Conservation (phyloP, 768 basidiomycete species). For the Clitopilus hobsonii region DNA sequence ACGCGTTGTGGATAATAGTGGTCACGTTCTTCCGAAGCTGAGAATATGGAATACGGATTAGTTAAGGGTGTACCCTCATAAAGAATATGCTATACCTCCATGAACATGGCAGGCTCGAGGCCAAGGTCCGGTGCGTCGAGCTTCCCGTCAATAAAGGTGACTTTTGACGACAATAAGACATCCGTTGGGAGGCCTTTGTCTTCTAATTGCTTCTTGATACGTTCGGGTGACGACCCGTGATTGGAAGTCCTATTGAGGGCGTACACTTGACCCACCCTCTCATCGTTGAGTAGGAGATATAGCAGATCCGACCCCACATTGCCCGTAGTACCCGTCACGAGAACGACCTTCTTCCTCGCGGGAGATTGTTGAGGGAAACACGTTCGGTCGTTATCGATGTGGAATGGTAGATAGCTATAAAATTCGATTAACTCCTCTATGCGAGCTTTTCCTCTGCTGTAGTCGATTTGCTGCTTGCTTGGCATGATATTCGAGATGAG, state of each 20-base stretch:
- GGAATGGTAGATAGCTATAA: no score
- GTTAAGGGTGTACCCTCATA: neutral
- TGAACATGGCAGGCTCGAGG: neutral
- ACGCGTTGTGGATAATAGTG: slow-evolving; percentile 28
- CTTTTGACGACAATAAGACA: neutral
- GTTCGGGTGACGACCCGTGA: neutral
- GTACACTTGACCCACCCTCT: neutral
- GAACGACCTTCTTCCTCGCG: neutral
- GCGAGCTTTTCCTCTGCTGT: no score
- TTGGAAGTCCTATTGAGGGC: neutral
- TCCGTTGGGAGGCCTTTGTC: neutral
- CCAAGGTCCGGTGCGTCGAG: neutral
- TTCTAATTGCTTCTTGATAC: neutral
- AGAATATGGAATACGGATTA: neutral
- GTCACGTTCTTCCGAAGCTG: slow-evolving; percentile 12
- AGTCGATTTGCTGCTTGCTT: no score
- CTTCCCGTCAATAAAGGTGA: neutral
- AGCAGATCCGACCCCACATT: neutral
- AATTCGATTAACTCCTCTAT: no score
- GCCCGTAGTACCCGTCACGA: neutral
- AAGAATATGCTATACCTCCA: neutral
- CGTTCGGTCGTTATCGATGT: no score
- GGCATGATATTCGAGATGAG: no score
- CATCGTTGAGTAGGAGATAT: neutral
- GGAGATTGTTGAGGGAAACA: no score